Evolutionary conservation across 1,139 yeast genomes (phyloP), one percentile per base, ranked within the genome.

Genomic region (Geotrichum reessii): DNA sequence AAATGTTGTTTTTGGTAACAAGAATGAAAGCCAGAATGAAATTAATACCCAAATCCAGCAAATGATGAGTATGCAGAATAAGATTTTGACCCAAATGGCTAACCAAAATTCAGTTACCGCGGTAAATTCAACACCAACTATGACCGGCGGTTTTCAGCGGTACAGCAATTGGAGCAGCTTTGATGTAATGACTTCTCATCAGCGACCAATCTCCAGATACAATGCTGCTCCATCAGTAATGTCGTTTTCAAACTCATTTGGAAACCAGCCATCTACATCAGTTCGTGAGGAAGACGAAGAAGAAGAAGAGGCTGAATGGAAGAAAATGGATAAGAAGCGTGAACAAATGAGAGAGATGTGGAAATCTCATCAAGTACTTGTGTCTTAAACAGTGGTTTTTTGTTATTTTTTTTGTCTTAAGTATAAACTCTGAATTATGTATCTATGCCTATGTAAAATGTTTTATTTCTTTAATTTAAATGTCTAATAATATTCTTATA

Each of bases 21-120:
- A 5, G 52, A 19, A 50, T 53, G n/a, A 47, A 21, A 17, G 25
- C n/a, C 52, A 44, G 31, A 51, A 61, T n/a, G 63, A 58, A 31
- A 22, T 63, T 19, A 64, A 63, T 51, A 47, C 55, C 25, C 67
- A 64, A 55, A 56, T 64, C 57, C 63, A 61, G 46, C 58, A 59
- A 48, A 55, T 64, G 55, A 61, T 65, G 61, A 63, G 63, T 40
- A 57, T 64, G 63, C 65, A 63, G 42, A 55, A 53, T 42, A 61
- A 61, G 47, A 57, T 63, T 47, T 57, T 64, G 55, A 58, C 54
- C n/a, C 63, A 63, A 40, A 63, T 64, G 65, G n/a, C 59, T 28
- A 17, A 14, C 25, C 47, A 48, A 28, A 40, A 14, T 21, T 37
- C 44, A 19, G 21, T n/a, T 7, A 9, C 44, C 8, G 21, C 44